Conservation (phyloP, 257 asterid species). For the Nicotiana noctiflora region DNA sequence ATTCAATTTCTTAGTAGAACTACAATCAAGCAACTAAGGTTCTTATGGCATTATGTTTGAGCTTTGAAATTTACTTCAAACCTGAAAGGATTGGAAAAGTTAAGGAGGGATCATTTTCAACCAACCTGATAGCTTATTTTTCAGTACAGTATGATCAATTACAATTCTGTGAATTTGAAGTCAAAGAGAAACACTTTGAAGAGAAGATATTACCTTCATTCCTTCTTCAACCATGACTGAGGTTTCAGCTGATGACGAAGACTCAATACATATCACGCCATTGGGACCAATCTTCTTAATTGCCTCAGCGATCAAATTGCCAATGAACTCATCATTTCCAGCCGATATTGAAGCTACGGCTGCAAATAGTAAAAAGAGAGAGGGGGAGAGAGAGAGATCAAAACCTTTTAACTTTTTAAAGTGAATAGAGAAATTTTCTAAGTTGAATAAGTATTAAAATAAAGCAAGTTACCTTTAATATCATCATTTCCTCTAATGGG, state of each 20-base stretch:
- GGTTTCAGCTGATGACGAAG: constrained; percentile 80
- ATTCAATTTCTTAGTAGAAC: neutral
- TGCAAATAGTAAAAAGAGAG: constrained; percentile 24
- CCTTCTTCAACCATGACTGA: constrained; percentile 82
- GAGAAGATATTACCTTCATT: constrained; percentile 65
- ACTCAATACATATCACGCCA: constrained; percentile 74
- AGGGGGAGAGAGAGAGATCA: neutral
- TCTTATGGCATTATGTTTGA: neutral
- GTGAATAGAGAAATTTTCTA: neutral
- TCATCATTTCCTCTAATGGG: constrained; percentile 63
- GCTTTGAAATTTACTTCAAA: neutral
- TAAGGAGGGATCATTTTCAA: neutral
- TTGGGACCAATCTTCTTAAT: constrained; percentile 83
- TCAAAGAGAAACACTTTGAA: neutral
- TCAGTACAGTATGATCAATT: neutral
- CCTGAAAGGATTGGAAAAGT: neutral
- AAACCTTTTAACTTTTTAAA: neutral
- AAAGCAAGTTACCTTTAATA: constrained; percentile 49
- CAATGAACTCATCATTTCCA: constrained; percentile 85
- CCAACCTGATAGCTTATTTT: neutral
- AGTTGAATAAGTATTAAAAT: neutral
- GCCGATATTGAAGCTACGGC: constrained; percentile 95
- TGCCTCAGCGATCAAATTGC: constrained; percentile 78
- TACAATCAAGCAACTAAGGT: neutral
- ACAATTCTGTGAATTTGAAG: neutral